Evolutionary conservation across 106 monocot genomes (phyloP).

Genomic region (Ottelia alismoides): DNA sequence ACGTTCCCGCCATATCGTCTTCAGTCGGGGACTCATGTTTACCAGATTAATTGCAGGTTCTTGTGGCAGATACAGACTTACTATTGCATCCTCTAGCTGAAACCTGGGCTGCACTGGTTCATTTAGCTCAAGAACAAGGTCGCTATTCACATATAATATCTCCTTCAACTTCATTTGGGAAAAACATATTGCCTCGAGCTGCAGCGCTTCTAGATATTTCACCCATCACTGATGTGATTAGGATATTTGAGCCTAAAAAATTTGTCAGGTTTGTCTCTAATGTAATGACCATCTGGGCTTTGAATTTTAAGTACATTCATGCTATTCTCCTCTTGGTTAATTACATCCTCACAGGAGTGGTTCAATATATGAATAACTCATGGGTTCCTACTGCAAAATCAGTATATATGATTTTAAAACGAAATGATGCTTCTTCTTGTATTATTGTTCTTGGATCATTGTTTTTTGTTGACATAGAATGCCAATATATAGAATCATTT

Average conservation of each 20-base stretch:
- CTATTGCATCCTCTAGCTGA: conserved; percentile 82
- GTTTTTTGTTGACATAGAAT: no score
- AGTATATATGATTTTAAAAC: no score
- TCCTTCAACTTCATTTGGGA: conserved; percentile 89
- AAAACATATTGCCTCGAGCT: conserved; percentile 83
- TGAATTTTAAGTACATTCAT: no score
- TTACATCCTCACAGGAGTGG: no score
- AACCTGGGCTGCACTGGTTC: conserved; percentile 79
- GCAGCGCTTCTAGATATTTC: conserved; percentile 95
- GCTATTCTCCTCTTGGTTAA: no score
- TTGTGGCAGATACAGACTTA: conserved; percentile 71
- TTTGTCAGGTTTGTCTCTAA: conserved; percentile 98
- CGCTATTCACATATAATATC: conserved; percentile 69
- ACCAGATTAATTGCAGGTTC: conserved; percentile 44
- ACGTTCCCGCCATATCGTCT: no score
- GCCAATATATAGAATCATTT: no score
- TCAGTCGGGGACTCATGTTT: neutral
- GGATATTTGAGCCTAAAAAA: conserved; percentile 51
- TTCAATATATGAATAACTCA: no score
- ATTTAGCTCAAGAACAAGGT: conserved; percentile 48
- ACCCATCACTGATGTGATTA: conserved; percentile 80
- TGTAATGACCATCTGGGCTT: no score
- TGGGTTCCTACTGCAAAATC: no score
- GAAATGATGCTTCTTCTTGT: no score
- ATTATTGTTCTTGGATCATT: no score